Conservation (phyloP, 352 stramenopile genomes). For the Pythium sukuiense region DNA sequence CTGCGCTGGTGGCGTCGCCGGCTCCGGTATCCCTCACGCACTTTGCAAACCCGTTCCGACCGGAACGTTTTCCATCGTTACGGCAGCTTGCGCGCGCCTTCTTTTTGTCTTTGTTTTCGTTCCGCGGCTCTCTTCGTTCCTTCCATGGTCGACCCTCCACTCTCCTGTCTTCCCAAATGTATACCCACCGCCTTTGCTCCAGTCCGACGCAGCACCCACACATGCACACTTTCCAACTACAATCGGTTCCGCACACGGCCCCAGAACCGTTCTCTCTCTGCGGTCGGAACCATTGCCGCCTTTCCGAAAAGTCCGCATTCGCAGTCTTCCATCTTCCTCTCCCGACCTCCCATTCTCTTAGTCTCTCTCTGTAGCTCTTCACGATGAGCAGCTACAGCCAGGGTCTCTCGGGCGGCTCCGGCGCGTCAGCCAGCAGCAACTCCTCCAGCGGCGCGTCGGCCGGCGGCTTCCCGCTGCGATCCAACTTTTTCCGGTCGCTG, state of each 20-base stretch:
- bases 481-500: conserved; percentile 73
- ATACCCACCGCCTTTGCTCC: not conserved
- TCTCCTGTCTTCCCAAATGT: not conserved
- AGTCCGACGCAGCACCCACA: not conserved
- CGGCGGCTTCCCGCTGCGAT: conserved; percentile 57
- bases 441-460: not conserved
- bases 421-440: not conserved
- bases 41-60: not conserved
- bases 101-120: conserved; percentile 10
- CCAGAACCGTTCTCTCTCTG: not conserved
- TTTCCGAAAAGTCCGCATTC: too few relatives aligned
- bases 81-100: conserved; percentile 7
- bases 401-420: conserved; percentile 1
- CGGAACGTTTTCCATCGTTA: conserved; percentile 9
- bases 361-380: not conserved
- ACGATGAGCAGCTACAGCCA: conserved; percentile 25
- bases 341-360: not conserved
- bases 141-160: conserved; percentile 1
- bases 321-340: conserved; percentile 2
- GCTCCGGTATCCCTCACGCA: not conserved
- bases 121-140: conserved; percentile 11
- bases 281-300: conserved; percentile 20
- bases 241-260: not conserved
- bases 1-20: too few relatives aligned
- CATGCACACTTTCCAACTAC: not conserved